Evolutionary conservation across 306 rosid species (phyloP).

Genomic region (Albizia julibrissin): DNA sequence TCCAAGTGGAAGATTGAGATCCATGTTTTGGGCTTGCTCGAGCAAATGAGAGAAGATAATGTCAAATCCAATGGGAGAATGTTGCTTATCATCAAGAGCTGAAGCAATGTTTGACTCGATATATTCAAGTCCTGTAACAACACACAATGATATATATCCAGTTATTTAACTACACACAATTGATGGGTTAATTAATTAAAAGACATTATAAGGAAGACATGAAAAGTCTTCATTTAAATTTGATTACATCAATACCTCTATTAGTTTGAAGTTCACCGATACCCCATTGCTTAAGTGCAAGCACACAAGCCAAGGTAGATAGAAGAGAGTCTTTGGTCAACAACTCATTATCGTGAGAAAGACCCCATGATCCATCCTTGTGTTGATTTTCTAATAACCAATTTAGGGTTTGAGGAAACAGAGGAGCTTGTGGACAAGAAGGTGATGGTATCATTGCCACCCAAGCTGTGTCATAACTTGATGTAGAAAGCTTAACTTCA

Average conservation of each 20-base stretch:
- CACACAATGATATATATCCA: not conserved
- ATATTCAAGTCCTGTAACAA: slow-evolving; percentile 66
- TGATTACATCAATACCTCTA: slow-evolving; percentile 45
- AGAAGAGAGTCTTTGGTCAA: slow-evolving; percentile 66
- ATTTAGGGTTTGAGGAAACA: slow-evolving; percentile 70
- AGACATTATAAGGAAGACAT: not conserved
- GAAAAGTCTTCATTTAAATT: not conserved
- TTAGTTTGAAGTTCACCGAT: slow-evolving; percentile 60
- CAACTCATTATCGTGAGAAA: slow-evolving; percentile 33
- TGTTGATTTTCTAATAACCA: slow-evolving; percentile 82
- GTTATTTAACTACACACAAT: not conserved
- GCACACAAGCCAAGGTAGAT: slow-evolving; percentile 60
- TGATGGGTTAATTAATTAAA: not conserved
- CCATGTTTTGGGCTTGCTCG: not conserved
- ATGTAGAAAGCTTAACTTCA: not conserved
- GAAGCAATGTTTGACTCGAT: slow-evolving; percentile 64
- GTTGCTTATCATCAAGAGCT: slow-evolving; percentile 60
- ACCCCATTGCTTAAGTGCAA: slow-evolving; percentile 45
- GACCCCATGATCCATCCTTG: slow-evolving; percentile 76
- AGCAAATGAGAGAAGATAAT: slow-evolving; percentile 21
- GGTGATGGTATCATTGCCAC: slow-evolving; percentile 85
- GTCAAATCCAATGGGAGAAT: slow-evolving; percentile 73
- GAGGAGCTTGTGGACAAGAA: slow-evolving; percentile 48
- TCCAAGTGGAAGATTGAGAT: not conserved
- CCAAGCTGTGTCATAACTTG: slow-evolving; percentile 90